Evolutionary conservation across 768 basidiomycete genomes (phyloP), one percentile per base, ranked within the genome.

Genomic region (Mycena filopes): DNA sequence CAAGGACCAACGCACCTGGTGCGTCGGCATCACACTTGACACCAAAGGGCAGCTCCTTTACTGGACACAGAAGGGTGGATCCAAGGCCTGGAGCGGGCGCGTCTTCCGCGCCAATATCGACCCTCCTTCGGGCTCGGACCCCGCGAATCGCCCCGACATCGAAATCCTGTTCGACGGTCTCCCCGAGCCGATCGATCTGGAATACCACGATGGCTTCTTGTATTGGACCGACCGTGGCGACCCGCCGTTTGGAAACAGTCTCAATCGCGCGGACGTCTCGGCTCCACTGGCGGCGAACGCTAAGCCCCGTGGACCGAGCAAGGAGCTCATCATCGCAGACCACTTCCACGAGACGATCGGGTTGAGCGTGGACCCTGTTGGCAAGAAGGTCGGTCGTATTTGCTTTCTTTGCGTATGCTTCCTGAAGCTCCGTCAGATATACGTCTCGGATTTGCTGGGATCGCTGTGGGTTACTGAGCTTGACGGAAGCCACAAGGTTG

Each of bases 141-240:
- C 65, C 2, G 48, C 26, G n/a, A 25, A 16, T 23, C 43, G 60
- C 25, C 12, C 18, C n/a, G 60, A 62, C 29, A 47, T 66, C 10
- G 49, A 67, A 38, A 10, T 63, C 0, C 42, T 67, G n/a, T 67
- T 63, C 45, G 60, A 56, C 5, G 55, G 60, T 6, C 55, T 67
- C 8, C 66, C 66, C 9, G 66, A 67, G 43, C 66, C 66, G 13
- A 67, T 67, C 11, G 66, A 67, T 20, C 15, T 67, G 41, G 66
- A 67, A 36, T 41, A 46, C 13, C 43, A 67, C 45, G 56, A 43
- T 16, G 45, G 42, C 11, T 46, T 18, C 11, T 25, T 67, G 15
- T 67, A 67, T n/a, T 67, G 66, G 66, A 67, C 66, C 11, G 66
- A 67, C 60, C 60, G 66, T 33, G 66, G 66, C 29, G 61, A 67